Conservation (phyloP, 1,284 basidiomycete species). For the Abortiporus biennis region DNA sequence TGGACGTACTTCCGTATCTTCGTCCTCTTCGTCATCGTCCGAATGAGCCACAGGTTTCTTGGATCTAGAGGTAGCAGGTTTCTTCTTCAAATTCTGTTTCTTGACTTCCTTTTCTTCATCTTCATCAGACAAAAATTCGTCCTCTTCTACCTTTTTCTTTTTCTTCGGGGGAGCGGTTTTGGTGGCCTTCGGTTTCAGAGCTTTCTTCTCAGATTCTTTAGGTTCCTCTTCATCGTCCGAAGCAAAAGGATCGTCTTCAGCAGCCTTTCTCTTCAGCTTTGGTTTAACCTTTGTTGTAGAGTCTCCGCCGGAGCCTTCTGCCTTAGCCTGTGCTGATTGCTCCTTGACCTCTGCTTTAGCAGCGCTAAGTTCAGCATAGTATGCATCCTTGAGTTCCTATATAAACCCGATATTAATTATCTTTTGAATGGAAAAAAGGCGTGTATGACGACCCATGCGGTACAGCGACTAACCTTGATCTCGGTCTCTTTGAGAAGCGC, state of each 20-base stretch:
- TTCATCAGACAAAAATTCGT: conserved; percentile 8
- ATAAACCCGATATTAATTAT: conserved; percentile 4
- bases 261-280: conserved; percentile 39
- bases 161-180: conserved; percentile 3
- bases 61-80: conserved; percentile 11
- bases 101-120: conserved; percentile 14
- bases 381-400: conserved; percentile 56
- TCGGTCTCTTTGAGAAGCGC: conserved; percentile 52
- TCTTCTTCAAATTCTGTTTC: conserved; percentile 12
- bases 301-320: background rate
- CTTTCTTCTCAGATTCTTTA: conserved; percentile 18
- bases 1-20: conserved; percentile 22
- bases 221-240: conserved; percentile 42
- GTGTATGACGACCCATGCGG: background rate
- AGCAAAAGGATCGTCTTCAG: conserved; percentile 37
- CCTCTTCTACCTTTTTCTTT: conserved; percentile 3
- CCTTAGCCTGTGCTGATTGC: background rate
- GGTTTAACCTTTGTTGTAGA: conserved; percentile 28
- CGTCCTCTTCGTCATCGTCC: conserved; percentile 21
- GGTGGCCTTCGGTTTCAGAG: conserved; percentile 21
- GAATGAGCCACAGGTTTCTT: conserved; percentile 8
- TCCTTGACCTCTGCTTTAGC: conserved; percentile 21
- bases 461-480: conserved; percentile 39
- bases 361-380: conserved; percentile 36
- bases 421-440: too few species aligned